Evolutionary conservation across 2,329 filamentous ascomycete genomes (phyloP), one percentile per base, ranked within the genome.

Genomic region (Arthrinium phaeospermum): DNA sequence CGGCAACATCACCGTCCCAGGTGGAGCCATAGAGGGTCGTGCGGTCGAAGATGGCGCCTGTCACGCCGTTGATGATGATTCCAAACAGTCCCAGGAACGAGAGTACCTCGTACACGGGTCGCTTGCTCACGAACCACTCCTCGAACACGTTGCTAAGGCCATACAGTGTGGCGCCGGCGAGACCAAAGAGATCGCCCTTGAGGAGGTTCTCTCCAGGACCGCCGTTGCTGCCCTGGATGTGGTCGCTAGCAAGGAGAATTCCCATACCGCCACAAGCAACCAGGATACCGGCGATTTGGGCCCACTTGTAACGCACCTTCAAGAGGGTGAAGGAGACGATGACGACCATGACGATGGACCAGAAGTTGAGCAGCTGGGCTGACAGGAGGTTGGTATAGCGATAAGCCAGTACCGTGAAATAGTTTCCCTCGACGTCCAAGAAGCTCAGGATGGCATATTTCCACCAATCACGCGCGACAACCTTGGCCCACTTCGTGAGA

Each of bases 301-400:
- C 91, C 80, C 90, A 86, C 84, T 95, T 94, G 88, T 99, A 99
- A 78, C 96, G 93, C 64, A 99, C 96, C 76, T 88, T 89, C 72
- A 99, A 90, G 77, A 98, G 86, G 75, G 91, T 76, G 84, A 97
- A 95, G 41, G 94, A 98, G 75, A 98, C 85, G 74, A 93, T 80
- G 27, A 98, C 94, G 30, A 99, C 96, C 74, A 96, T 91, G 69
- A 97, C 94, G 76, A 99, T 98, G 77, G 95, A 94, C 96, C 96
- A 98, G 85, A 98, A 98, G 87, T 98, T 98, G 85, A 99, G 94
- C 70, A 99, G 89, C 86, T 98, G 95, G 22, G 95, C 95, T 27
- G 93, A 96, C 68, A 98, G 88, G 77, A 98, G 92, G 79, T 95
- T 98, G 71, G 96, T 98, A 86, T 97, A 91, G 73, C 93, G 89